Conservation (phyloP, 345 rosid genomes). For the Linum trigynum region DNA sequence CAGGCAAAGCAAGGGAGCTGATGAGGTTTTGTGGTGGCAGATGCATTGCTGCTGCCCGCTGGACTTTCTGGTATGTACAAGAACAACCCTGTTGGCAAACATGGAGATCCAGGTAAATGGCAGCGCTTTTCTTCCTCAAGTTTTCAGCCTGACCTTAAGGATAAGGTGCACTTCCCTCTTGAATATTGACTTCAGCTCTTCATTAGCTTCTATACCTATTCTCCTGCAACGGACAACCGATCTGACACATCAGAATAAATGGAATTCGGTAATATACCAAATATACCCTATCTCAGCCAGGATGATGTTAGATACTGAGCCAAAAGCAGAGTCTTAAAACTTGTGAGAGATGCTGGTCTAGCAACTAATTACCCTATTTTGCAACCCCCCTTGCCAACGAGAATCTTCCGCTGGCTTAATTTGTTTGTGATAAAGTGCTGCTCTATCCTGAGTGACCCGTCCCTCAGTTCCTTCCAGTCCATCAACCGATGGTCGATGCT, state of each 20-base stretch:
- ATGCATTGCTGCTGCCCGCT: too few species aligned
- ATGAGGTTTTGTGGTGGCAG: too few species aligned
- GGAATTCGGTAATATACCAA: too few species aligned
- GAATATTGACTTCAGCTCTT: constrained; percentile 76
- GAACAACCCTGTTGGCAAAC: too few species aligned
- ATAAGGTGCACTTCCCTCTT: constrained; percentile 78
- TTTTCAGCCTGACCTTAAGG: constrained; percentile 63
- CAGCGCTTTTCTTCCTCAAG: not conserved
- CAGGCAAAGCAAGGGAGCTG: too few species aligned
- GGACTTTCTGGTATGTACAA: too few species aligned
- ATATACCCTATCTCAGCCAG: not conserved
- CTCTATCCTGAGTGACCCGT: constrained; percentile 85
- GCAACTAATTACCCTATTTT: constrained; percentile 50
- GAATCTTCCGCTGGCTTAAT: constrained; percentile 81
- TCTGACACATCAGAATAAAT: too few species aligned
- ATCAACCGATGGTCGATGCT: constrained; percentile 68
- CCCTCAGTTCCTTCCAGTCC: constrained; percentile 75
- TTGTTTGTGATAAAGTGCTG: constrained; percentile 71
- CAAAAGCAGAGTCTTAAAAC: not conserved
- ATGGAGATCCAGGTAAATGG: too few species aligned
- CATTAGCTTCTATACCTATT: constrained; percentile 87
- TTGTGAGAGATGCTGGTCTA: not conserved
- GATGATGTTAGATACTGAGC: not conserved
- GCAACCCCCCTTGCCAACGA: constrained; percentile 82
- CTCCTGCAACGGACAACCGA: constrained; percentile 37